Base-by-base conservation (phyloP, 2,329 filamentous ascomycete genomes). In the Penicillium sp. region DNA sequence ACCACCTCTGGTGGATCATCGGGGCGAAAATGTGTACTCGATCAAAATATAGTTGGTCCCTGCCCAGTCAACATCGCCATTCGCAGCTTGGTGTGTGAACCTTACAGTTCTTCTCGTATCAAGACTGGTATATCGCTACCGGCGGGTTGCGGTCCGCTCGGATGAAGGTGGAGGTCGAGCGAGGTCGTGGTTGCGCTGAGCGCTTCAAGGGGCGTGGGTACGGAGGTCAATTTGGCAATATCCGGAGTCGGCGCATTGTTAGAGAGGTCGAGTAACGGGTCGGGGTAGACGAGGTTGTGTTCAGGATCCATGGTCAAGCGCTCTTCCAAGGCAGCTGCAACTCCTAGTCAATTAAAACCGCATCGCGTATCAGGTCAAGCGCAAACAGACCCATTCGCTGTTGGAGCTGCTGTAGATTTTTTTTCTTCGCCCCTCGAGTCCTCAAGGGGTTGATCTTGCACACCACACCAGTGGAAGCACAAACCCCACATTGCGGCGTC, bases 21-120 rank as follows among this genome's bases (percentile, higher is more conserved):
- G 61, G 61, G 2, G 51, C 49, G 31, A 56, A 57, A 0, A 26
- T 23, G 38, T 63, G 53, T 3, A 56, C 58, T 7, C 61, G 57
- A 23, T 63, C 57, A 17, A 63, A 63, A 21, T 57, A 63, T 17
- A 63, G 53, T 19, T 60, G 61, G 26, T 60, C 49, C 15, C 61
- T 30, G 47, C 15, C 9, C n/a, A n/a, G 38, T 45, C 19, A 45
- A 38, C 11, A 9, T 19, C n/a, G 26, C 3, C 2, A 6, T 47
- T 9, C 8, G 3, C n/a, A 4, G 17, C 8, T 15, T 26, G 4
- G 15, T 35, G 15, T 31, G 13, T 15, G 9, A 46, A n/a, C 11
- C 56, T 3, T 52, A 51, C 46, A 60, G 29, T 13, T 48, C 56
- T 19, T 58, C 44, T 8, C 15, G 31, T 19, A 53, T 23, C 11